Conservation (phyloP, 2,329 filamentous ascomycete species). For the Didymella segeticola region DNA sequence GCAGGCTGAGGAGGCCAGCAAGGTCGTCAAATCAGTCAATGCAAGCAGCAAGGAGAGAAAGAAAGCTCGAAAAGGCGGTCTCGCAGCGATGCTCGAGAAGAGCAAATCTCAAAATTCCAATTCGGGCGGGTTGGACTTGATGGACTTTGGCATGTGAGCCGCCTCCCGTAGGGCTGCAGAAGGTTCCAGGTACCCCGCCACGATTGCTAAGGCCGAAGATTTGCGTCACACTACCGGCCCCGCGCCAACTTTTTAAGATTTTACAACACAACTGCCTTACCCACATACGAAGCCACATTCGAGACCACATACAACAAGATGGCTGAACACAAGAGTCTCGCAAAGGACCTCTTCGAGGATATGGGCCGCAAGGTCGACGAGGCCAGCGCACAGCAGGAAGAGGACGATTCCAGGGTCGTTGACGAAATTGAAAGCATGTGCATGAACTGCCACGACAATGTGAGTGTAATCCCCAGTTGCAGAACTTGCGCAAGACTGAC, state of each 20-base stretch:
- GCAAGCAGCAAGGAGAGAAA: constrained; percentile 62
- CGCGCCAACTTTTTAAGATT: constrained; percentile 8
- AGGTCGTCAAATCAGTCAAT: constrained; percentile 48
- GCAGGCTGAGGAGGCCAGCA: constrained; percentile 20
- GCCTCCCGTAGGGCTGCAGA: constrained; percentile 39
- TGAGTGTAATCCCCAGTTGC: constrained; percentile 23
- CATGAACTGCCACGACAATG: constrained; percentile 62
- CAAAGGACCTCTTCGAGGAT: constrained; percentile 59
- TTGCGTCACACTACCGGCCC: constrained; percentile 27
- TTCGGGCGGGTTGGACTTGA: constrained; percentile 55
- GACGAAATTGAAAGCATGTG: constrained; percentile 62
- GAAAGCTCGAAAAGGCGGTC: constrained; percentile 61
- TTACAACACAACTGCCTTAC: constrained; percentile 4
- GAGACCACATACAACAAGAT: constrained; percentile 23
- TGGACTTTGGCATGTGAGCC: constrained; percentile 60
- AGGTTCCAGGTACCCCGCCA: constrained; percentile 18
- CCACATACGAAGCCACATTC: constrained; percentile 3
- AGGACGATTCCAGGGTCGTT: constrained; percentile 55
- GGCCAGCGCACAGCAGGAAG: constrained; percentile 44
- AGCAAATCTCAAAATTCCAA: constrained; percentile 46
- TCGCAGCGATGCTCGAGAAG: constrained; percentile 61
- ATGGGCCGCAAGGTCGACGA: constrained; percentile 58
- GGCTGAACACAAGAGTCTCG: constrained; percentile 48
- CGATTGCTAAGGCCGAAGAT: constrained; percentile 36
- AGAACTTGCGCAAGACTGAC: constrained; percentile 23